phyloP scores from a whole-genome alignment of 257 asterid genomes.

The Nicotiana attenuata region DNA sequence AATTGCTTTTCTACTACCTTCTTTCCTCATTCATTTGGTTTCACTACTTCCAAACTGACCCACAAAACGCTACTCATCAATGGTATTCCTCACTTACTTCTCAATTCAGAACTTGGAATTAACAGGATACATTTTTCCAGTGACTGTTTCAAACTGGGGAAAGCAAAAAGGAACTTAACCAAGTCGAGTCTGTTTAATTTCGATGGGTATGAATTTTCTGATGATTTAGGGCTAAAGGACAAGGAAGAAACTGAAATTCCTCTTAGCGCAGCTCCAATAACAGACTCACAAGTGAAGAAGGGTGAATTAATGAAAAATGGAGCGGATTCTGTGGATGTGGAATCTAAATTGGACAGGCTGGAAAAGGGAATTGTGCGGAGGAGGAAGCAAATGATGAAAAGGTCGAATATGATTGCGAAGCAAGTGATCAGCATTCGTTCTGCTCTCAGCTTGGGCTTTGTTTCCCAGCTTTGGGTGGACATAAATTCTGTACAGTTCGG shows the following conservation, averaged over 20 bases:
- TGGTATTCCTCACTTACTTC: neutral
- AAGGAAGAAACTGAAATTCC: constrained; percentile 7
- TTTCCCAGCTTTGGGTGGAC: constrained; percentile 74
- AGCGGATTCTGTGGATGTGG: neutral
- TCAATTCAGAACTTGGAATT: neutral
- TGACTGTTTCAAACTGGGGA: constrained; percentile 5
- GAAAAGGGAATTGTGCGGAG: constrained; percentile 19
- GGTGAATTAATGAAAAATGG: constrained; percentile 4
- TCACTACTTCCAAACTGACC: constrained; percentile 5
- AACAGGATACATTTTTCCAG: neutral
- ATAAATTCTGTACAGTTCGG: constrained; percentile 32
- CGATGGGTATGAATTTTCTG: constrained; percentile 18
- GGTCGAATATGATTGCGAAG: constrained; percentile 57
- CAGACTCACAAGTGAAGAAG: neutral
- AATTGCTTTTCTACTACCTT: constrained; percentile 23
- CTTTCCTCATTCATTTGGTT: constrained; percentile 14
- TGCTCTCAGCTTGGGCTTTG: constrained; percentile 55
- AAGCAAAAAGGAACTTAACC: neutral
- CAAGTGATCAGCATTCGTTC: constrained; percentile 66
- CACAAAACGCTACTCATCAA: neutral
- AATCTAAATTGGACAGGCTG: constrained; percentile 13
- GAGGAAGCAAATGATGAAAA: constrained; percentile 47
- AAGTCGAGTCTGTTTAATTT: neutral
- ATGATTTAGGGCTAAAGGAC: constrained; percentile 17
- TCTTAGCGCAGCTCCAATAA: constrained; percentile 3